Percentiles rank a stretch among this genome's conserved stretches.
phyloP scores from a whole-genome alignment of 2,329 filamentous ascomycete species.

The Paracamarosporium sp. region DNA sequence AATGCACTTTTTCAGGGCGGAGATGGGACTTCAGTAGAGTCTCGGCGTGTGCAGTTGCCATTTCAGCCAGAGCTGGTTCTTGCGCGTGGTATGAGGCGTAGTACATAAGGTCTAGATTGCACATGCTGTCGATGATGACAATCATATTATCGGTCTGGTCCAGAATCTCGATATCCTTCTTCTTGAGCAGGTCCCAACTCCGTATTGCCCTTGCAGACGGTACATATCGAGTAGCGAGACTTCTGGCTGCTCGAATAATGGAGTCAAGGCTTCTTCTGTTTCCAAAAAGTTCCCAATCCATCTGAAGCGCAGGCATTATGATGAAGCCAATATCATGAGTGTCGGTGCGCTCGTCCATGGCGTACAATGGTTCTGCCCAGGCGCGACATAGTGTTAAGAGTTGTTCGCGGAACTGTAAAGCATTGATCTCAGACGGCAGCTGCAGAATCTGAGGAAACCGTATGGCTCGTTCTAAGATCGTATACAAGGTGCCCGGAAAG shows the following conservation, averaged over 20 bases:
- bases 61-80: constrained; percentile 39
- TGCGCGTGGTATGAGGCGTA: constrained; percentile 46
- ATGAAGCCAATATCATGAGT: constrained; percentile 57
- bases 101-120: constrained; percentile 52
- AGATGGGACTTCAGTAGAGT: constrained; percentile 51
- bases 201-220: constrained; percentile 43
- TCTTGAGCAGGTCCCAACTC: constrained; percentile 55
- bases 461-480: constrained; percentile 47
- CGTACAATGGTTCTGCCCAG: constrained; percentile 52
- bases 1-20: constrained; percentile 35
- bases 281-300: constrained; percentile 49
- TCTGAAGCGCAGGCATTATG: constrained; percentile 48
- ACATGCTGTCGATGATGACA: constrained; percentile 49
- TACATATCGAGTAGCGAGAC: constrained; percentile 48
- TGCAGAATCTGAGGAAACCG: constrained; percentile 28
- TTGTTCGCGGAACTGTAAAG: constrained; percentile 14
- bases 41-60: constrained; percentile 50
- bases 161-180: constrained; percentile 46
- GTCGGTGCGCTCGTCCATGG: constrained; percentile 38
- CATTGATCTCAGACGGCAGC: constrained; percentile 8
- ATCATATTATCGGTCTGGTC: constrained; percentile 49
- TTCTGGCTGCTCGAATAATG: constrained; percentile 44
- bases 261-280: constrained; percentile 46
- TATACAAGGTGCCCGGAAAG: constrained; percentile 55
- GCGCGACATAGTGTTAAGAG: constrained; percentile 14